Conservation (phyloP, 306 rosid genomes). For the Cicer yamashitae region DNA sequence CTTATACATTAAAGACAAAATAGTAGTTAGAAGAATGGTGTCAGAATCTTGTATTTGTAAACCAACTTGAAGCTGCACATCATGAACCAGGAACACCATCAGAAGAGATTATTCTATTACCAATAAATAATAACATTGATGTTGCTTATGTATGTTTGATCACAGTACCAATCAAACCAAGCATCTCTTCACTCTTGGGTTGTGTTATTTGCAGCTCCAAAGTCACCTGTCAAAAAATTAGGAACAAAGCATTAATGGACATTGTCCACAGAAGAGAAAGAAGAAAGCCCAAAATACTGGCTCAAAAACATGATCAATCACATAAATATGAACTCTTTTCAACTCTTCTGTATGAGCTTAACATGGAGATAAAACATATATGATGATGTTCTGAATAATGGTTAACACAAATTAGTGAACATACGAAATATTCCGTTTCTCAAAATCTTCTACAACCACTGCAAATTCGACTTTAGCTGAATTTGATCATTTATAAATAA, state of each 20-base stretch:
- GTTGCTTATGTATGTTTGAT: conserved; percentile 51
- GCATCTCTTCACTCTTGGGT: conserved; percentile 68
- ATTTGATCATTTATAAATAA: neutral
- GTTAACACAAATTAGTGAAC: neutral
- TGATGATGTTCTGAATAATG: neutral
- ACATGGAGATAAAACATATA: neutral
- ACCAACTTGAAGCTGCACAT: conserved; percentile 15
- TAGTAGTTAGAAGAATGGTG: neutral
- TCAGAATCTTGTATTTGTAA: conserved; percentile 23
- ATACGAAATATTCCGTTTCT: neutral
- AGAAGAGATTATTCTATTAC: conserved; percentile 5
- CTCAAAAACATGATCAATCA: conserved; percentile 18
- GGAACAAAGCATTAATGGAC: conserved; percentile 5
- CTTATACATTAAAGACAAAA: conserved; percentile 17
- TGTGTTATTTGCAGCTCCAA: conserved; percentile 70
- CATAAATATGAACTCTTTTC: conserved; percentile 16
- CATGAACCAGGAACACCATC: conserved; percentile 9
- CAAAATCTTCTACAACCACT: neutral
- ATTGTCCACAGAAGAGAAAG: conserved; percentile 15
- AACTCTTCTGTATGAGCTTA: neutral
- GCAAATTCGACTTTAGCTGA: neutral
- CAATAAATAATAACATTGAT: neutral
- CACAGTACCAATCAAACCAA: conserved; percentile 50
- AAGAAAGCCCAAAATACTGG: neutral
- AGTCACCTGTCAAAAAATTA: conserved; percentile 60